Conservation (phyloP, 2,329 filamentous ascomycete species). For the Emergomyces orientalis region DNA sequence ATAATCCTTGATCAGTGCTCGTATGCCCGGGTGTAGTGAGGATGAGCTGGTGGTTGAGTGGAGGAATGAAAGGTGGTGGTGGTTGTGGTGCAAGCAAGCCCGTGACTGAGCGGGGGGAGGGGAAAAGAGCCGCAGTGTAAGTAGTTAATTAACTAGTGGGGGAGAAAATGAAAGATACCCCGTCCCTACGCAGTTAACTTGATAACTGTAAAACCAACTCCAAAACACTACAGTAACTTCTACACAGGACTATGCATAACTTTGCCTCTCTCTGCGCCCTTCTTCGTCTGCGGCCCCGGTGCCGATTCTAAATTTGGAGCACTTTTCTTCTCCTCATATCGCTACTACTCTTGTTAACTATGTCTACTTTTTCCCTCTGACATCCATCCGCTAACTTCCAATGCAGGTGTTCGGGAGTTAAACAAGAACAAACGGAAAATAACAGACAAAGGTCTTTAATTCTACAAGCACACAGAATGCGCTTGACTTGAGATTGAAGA, state of each 20-base stretch:
- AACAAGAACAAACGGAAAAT: no score
- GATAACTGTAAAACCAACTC: background rate
- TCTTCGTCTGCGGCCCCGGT: background rate
- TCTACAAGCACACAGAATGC: background rate
- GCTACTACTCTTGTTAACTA: no score
- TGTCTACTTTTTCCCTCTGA: no score
- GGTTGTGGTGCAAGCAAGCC: background rate
- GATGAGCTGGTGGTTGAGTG: background rate
- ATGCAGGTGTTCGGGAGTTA: background rate
- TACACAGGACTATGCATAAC: no score
- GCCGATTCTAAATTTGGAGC: no score
- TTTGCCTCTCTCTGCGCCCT: background rate
- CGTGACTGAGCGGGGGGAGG: slow-evolving; percentile 2
- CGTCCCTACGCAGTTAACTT: no score
- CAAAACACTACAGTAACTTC: background rate
- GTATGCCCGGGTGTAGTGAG: background rate
- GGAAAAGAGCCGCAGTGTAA: slow-evolving; percentile 7
- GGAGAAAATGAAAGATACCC: background rate
- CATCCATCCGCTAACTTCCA: background rate
- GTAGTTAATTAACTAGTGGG: no score
- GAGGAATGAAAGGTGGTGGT: background rate
- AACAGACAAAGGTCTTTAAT: no score
- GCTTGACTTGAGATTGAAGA: no score
- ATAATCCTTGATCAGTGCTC: background rate
- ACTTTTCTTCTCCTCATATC: background rate